Conservation (phyloP, 257 asterid species). For the Salvia splendens region DNA sequence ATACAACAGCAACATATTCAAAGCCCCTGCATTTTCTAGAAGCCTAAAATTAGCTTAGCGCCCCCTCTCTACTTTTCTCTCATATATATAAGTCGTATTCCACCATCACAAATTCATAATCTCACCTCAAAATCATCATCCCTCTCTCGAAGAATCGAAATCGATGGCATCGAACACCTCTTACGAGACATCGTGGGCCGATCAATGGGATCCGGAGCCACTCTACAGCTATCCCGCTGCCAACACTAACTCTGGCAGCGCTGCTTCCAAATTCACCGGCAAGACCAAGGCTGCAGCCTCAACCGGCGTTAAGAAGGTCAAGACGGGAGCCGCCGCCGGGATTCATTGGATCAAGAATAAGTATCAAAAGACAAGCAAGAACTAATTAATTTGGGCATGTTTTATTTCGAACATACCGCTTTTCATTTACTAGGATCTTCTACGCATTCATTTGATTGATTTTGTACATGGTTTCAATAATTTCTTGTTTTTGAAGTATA, state of each 20-base stretch:
- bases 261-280: slow-evolving; percentile 48
- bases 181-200: slow-evolving; percentile 83
- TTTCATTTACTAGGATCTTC: too few relatives aligned
- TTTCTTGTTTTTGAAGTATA: not conserved
- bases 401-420: too few relatives aligned
- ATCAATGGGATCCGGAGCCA: slow-evolving; percentile 71
- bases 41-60: slow-evolving; percentile 1
- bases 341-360: slow-evolving; percentile 74
- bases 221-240: slow-evolving; percentile 32
- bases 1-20: not conserved
- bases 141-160: not conserved
- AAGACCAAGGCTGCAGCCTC: slow-evolving; percentile 65
- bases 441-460: slow-evolving; percentile 23
- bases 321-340: slow-evolving; percentile 71
- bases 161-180: slow-evolving; percentile 37
- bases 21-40: slow-evolving; percentile 12
- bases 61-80: not conserved
- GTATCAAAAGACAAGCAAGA: slow-evolving; percentile 57
- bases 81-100: not conserved
- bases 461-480: slow-evolving; percentile 22
- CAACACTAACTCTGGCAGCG: slow-evolving; percentile 29
- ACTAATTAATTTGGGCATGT: slow-evolving; percentile 17
- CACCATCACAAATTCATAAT: not conserved
- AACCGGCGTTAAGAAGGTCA: slow-evolving; percentile 74
- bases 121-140: not conserved